Conservation (phyloP, 768 basidiomycete genomes). For the Mycena floridula region DNA sequence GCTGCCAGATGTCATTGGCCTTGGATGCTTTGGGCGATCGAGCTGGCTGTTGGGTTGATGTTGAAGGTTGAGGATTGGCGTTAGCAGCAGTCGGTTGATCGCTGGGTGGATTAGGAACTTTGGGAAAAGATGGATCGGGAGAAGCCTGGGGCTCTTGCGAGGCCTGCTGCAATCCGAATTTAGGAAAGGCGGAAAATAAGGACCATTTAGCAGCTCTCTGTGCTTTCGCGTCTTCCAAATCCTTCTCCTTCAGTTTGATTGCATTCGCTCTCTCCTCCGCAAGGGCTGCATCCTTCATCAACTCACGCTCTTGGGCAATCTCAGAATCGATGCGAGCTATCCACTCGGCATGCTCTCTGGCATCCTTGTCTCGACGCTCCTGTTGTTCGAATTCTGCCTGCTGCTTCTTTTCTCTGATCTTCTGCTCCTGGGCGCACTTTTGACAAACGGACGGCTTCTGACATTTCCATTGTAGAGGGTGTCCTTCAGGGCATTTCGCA, state of each 20-base stretch:
- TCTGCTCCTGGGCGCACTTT: constrained; percentile 40
- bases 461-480: constrained; percentile 40
- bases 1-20: constrained; percentile 39
- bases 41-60: constrained; percentile 2
- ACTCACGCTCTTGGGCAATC: constrained; percentile 28
- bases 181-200: constrained; percentile 1
- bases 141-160: neutral
- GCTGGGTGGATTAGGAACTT: neutral
- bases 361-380: constrained; percentile 37
- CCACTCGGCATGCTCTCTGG: constrained; percentile 31
- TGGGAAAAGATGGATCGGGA: neutral
- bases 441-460: constrained; percentile 29
- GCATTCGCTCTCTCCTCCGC: constrained; percentile 28
- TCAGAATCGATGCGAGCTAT: constrained; percentile 39
- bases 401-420: constrained; percentile 34
- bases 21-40: neutral
- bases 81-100: neutral
- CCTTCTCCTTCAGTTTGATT: constrained; percentile 36
- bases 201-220: neutral
- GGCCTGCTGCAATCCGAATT: neutral
- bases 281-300: constrained; percentile 27
- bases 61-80: no score
- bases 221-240: constrained; percentile 30
- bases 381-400: constrained; percentile 34
- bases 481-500: constrained; percentile 37